phyloP scores from a whole-genome alignment of 768 basidiomycete species.

The Cyclocybe cylindracea region DNA sequence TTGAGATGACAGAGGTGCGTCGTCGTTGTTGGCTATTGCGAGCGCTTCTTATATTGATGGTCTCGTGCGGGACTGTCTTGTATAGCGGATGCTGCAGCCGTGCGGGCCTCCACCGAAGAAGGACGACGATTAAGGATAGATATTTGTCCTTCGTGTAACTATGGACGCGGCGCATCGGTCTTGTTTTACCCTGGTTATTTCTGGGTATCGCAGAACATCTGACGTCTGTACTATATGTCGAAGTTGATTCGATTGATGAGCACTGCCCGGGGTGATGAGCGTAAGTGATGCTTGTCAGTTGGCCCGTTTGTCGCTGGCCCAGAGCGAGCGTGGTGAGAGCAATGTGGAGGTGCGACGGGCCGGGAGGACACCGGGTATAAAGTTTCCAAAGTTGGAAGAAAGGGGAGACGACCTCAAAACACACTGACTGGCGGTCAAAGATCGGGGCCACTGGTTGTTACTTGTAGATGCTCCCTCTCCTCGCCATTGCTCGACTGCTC shows the following conservation, averaged over 20 bases:
- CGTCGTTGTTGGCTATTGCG: constrained; percentile 7
- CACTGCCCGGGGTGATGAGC: no score
- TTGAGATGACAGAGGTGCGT: constrained; percentile 93
- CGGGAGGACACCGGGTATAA: no score
- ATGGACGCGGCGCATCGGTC: not conserved
- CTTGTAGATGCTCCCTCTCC: not conserved
- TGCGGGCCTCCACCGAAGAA: constrained; percentile 91
- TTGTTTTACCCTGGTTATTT: not conserved
- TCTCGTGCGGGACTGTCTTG: constrained; percentile 3
- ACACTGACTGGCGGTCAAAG: constrained; percentile 3
- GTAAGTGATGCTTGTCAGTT: no score
- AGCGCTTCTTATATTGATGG: not conserved
- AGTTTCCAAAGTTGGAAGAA: no score
- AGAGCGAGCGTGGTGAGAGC: no score
- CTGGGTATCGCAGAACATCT: not conserved
- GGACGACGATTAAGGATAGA: constrained; percentile 64
- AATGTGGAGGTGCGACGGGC: no score
- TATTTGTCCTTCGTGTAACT: constrained; percentile 3
- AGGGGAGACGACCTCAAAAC: no score
- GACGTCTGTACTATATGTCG: no score
- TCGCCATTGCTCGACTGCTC: not conserved
- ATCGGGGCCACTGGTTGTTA: not conserved
- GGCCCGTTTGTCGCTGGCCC: no score
- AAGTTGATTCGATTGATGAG: no score
- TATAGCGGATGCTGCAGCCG: constrained; percentile 89